These are phyloP conservation scores for Colletotrichum sp. DNA, from an alignment of 2,329 filamentous ascomycete species.

Conservation along the genomic window DNA sequence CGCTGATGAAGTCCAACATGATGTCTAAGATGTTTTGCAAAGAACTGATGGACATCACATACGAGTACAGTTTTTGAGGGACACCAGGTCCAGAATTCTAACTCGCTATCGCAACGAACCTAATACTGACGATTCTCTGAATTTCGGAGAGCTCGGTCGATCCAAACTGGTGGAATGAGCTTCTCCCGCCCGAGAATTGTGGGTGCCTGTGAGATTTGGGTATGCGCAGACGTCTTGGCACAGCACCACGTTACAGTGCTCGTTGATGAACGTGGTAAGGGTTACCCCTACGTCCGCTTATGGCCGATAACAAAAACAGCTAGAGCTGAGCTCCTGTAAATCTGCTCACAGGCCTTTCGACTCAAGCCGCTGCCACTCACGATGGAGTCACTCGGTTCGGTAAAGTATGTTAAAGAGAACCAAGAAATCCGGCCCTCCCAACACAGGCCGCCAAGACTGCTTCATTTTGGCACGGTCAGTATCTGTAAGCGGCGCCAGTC, in stretches of 20 bases:
- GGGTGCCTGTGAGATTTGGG: background rate
- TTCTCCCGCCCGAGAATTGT: background rate
- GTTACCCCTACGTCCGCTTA: background rate
- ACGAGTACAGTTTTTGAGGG: background rate
- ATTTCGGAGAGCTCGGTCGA: background rate
- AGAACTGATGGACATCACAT: background rate
- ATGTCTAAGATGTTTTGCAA: background rate
- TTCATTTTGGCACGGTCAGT: background rate
- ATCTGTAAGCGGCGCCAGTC: background rate
- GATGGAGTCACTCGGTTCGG: background rate
- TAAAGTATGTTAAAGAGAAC: constrained; percentile 5
- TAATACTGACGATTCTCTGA: background rate
- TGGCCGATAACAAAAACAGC: background rate
- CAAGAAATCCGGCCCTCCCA: background rate
- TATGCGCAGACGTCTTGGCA: background rate
- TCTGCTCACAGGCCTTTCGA: background rate
- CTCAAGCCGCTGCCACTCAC: background rate
- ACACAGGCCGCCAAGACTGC: background rate
- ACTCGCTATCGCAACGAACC: background rate
- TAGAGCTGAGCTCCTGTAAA: background rate
- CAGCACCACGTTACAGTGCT: background rate
- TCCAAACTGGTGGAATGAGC: background rate
- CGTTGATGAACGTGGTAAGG: background rate
- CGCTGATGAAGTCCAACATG: background rate
- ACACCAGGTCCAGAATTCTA: background rate